Evolutionary conservation across 192 early-diverging fungal genomes (phyloP), one percentile per base, ranked within the genome.

Genomic region (Entophlyctis helioformis): DNA sequence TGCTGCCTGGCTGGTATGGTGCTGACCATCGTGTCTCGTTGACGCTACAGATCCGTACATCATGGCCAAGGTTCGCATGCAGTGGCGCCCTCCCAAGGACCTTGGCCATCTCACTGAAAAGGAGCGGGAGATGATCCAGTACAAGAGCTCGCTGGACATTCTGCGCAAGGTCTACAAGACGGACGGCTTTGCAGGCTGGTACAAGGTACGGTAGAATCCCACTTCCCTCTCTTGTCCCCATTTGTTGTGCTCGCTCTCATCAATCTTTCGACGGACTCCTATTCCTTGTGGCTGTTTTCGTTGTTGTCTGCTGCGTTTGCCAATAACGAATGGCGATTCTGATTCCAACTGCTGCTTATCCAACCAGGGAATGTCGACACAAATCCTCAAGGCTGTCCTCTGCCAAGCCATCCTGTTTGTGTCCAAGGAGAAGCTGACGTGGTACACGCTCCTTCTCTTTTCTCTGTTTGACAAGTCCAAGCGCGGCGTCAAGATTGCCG

Each of bases 361-460:
- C 39, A 44, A 44, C 18, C 46, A 89, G 82, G 96, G 96, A 26
- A 92, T 98, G 86, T 77, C 84, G 65, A 77, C 91, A 9, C 96
- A 98, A 70, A 93, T 98, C 49, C 71, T 82, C 55, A 98, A 98
- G 72, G 96, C 91, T n/a, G 96, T 98, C n/a, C 67, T 98, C 44
- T 89, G 88, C 7, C 96, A 98, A 59, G 92, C 96, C n/a, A 72
- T 98, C 48, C 65, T 98, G 41, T 93, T 98, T 57, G 85, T 91
- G 65, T 81, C 85, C 65, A 96, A 93, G 61, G 96, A 98, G 57
- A 81, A 91, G 57, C 76, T 94, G 46, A 81, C 79, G 16, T 59
- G 63, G 24, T 85, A 82, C 51, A 85, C 84, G 13, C 49, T 87
- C 8, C 19, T 83, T 5, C 32, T 81, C 18, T 86, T 81, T 27